Percentiles rank a stretch among this genome's conserved stretches.
Evolutionary conservation across 208 protist genomes (phyloP).

Genomic region (Leptomonas pyrrhocoris): DNA sequence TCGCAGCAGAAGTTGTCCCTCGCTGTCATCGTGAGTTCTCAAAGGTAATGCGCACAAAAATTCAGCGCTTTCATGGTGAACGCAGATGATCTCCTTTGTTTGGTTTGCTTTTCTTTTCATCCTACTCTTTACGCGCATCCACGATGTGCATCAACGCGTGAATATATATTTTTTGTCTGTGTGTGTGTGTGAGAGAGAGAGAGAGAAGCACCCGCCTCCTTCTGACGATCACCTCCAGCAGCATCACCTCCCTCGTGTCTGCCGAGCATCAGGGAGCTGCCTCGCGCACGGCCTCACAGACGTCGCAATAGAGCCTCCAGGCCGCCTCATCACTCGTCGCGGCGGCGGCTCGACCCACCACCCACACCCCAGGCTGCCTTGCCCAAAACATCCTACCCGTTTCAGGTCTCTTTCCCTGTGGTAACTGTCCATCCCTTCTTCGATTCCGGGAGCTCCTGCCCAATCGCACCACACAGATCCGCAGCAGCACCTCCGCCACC

Average conservation of each 20-base stretch:
- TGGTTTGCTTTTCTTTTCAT: too few species aligned
- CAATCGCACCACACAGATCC: not conserved
- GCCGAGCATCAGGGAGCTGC: not conserved
- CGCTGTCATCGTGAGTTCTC: too few species aligned
- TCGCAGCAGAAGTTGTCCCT: too few species aligned
- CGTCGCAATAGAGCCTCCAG: conserved; percentile 8
- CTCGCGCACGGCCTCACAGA: conserved; percentile 13
- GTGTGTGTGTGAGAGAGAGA: not conserved
- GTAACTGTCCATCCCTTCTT: not conserved
- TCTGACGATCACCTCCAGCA: not conserved
- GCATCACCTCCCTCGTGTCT: not conserved
- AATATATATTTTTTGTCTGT: not conserved
- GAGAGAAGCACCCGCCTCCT: not conserved
- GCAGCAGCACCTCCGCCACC: conserved; percentile 21
- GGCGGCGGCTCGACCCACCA: conserved; percentile 12
- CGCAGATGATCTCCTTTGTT: too few species aligned
- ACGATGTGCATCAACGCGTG: too few species aligned
- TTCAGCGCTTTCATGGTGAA: too few species aligned
- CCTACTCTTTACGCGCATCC: too few species aligned
- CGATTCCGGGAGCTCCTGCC: not conserved
- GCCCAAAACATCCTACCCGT: not conserved
- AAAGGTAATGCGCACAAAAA: too few species aligned
- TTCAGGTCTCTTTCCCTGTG: not conserved
- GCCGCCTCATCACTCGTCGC: conserved; percentile 15
- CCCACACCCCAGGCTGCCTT: conserved; percentile 19